Percentiles rank a stretch among this genome's conserved stretches.
phyloP scores from a whole-genome alignment of 805 yeast genomes.

The Saturnispora gosingensis region DNA sequence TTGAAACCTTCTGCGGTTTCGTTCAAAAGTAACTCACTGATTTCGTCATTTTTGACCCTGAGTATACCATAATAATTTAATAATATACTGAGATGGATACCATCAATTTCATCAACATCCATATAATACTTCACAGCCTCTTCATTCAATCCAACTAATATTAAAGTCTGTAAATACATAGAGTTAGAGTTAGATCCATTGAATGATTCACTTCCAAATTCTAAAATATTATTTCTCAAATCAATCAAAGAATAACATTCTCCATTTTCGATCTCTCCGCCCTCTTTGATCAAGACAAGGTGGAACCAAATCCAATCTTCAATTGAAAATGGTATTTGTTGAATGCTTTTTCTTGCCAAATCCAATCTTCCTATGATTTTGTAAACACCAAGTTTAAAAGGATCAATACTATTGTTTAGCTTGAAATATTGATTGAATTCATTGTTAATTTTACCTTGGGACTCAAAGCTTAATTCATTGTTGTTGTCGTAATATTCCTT shows the following conservation, averaged over 20 bases:
- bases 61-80: constrained; percentile 65
- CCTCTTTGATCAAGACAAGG: constrained; percentile 60
- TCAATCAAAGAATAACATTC: constrained; percentile 68
- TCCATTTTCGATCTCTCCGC: constrained; percentile 39
- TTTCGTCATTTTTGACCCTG: constrained; percentile 28
- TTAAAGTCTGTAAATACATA: constrained; percentile 62
- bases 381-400: constrained; percentile 82
- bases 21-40: constrained; percentile 22
- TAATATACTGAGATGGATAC: constrained; percentile 83
- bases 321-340: constrained; percentile 62
- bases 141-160: constrained; percentile 75
- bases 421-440: constrained; percentile 84
- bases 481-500: constrained; percentile 58
- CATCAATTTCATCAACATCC: constrained; percentile 64
- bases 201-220: constrained; percentile 67
- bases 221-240: constrained; percentile 60
- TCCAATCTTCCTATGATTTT: constrained; percentile 90
- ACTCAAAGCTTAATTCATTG: constrained; percentile 51
- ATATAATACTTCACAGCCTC: constrained; percentile 61
- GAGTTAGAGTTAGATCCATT: constrained; percentile 55
- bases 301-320: constrained; percentile 99
- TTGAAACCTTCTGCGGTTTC: constrained; percentile 24
- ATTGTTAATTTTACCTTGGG: constrained; percentile 57
- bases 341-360: constrained; percentile 53
- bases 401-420: constrained; percentile 60